Evolutionary conservation across 2,329 filamentous ascomycete genomes (phyloP).

Genomic region (Fusarium sp.): DNA sequence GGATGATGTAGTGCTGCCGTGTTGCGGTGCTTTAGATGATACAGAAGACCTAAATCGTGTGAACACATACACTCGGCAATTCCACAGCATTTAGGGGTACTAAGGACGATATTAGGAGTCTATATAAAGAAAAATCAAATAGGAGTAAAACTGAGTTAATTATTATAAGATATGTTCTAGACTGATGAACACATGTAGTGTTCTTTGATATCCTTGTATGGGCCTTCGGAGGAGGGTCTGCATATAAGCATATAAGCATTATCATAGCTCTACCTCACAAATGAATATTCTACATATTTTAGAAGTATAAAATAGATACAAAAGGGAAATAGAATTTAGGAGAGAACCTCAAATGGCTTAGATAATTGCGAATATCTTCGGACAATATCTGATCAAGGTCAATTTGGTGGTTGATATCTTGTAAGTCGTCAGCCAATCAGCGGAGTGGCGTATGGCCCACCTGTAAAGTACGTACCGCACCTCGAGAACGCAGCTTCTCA

Average conservation of each 20-base stretch:
- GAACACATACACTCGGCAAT: too few species aligned
- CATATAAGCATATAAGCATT: not conserved
- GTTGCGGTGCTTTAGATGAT: not conserved
- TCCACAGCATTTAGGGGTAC: not conserved
- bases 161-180: not conserved
- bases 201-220: not conserved
- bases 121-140: too few species aligned
- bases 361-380: not conserved
- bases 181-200: not conserved
- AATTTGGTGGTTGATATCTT: constrained; percentile 8
- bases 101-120: not conserved
- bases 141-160: too few species aligned
- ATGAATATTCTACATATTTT: not conserved
- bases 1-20: not conserved
- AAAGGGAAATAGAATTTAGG: not conserved
- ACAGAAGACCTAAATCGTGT: too few species aligned
- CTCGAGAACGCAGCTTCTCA: constrained; percentile 19
- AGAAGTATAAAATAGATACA: too few species aligned
- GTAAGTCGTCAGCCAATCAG: constrained; percentile 27
- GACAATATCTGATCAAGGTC: not conserved
- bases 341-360: not conserved
- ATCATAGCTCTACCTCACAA: not conserved
- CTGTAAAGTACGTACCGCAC: constrained; percentile 23
- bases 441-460: not conserved
- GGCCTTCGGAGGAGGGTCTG: not conserved